phyloP scores from a whole-genome alignment of 75 land plant genomes.

The Pinus tabuliformis region DNA sequence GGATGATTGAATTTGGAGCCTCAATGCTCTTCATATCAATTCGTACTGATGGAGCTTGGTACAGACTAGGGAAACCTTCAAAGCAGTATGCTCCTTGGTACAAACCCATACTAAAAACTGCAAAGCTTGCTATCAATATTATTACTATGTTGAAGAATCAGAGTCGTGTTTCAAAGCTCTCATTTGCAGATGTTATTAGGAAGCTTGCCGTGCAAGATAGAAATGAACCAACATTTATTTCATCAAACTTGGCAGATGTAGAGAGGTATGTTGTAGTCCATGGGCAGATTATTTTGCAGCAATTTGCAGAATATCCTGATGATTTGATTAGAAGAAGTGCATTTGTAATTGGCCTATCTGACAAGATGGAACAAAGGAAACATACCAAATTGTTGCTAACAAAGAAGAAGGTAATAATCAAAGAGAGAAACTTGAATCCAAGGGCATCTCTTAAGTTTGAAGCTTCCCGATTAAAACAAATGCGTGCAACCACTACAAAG shows the following conservation, averaged over 20 bases:
- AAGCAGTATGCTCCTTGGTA: conserved; percentile 90
- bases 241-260: conserved; percentile 53
- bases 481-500: conserved; percentile 93
- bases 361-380: conserved; percentile 84
- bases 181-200: conserved; percentile 78
- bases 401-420: conserved; percentile 54
- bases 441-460: conserved; percentile 68
- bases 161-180: conserved; percentile 68
- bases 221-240: conserved; percentile 54
- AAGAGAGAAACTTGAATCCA: conserved; percentile 77
- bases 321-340: conserved; percentile 59
- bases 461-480: conserved; percentile 49
- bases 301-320: conserved; percentile 89
- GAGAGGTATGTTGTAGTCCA: conserved; percentile 94
- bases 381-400: conserved; percentile 76
- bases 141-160: conserved; percentile 81
- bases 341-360: conserved; percentile 61
- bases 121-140: conserved; percentile 70
- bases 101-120: conserved; percentile 82
- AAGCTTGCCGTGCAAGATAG: conserved; percentile 47
- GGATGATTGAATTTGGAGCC: conserved; percentile 96
- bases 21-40: conserved; percentile 77
- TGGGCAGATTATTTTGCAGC: conserved; percentile 92
- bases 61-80: conserved; percentile 91
- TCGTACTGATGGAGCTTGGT: conserved; percentile 89